Evolutionary conservation across 108 stramenopile species (phyloP).

Genomic region (Nannochloropsis salina): DNA sequence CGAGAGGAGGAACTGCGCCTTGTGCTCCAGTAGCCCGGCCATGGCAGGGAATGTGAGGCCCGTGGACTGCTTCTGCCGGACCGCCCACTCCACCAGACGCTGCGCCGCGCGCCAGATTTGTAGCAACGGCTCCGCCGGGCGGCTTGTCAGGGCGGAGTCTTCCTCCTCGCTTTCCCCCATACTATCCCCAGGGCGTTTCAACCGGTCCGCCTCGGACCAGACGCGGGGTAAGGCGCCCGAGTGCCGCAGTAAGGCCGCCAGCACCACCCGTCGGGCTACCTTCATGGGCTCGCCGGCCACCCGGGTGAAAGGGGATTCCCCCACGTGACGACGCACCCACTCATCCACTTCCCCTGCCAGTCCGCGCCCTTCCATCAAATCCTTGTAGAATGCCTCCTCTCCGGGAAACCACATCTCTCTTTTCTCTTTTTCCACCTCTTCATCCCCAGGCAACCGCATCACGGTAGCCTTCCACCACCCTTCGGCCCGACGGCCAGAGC

Average conservation of each 20-base stretch:
- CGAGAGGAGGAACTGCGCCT: conserved; percentile 30
- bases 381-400: background rate
- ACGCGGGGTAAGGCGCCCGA: conserved; percentile 22
- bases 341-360: conserved; percentile 18
- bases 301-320: conserved; percentile 22
- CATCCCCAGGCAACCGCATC: background rate
- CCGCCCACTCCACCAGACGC: conserved; percentile 28
- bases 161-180: background rate
- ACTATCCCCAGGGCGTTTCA: background rate
- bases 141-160: background rate
- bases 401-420: background rate
- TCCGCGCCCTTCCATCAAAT: conserved; percentile 17
- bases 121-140: background rate
- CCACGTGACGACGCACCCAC: conserved; percentile 24
- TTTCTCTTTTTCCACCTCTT: background rate
- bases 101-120: conserved; percentile 32
- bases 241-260: conserved; percentile 28
- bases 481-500: background rate
- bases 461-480: background rate
- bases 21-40: conserved; percentile 18
- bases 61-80: conserved; percentile 28
- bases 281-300: conserved; percentile 39
- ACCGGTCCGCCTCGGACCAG: conserved; percentile 8
- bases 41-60: conserved; percentile 27
- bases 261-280: conserved; percentile 23